phyloP scores from a whole-genome alignment of 768 basidiomycete species.

The Hortiboletus flavorubellus region DNA sequence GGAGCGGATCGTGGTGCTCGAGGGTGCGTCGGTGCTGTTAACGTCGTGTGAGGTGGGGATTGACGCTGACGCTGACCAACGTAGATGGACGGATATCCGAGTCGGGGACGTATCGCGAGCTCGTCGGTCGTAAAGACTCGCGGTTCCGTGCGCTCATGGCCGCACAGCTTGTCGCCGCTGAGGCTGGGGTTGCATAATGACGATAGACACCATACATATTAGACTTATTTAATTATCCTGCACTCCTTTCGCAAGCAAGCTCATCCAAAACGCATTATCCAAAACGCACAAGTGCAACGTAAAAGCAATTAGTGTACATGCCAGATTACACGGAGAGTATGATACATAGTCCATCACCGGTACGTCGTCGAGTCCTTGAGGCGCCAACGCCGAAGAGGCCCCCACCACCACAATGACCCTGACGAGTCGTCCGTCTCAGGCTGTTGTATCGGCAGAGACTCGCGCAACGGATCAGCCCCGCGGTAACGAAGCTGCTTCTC shows the following conservation, averaged over 20 bases:
- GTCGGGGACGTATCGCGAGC: constrained; percentile 73
- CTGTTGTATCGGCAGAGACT: neutral
- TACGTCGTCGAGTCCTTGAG: constrained; percentile 76
- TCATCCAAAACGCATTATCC: constrained; percentile 3
- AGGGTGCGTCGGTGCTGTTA: constrained; percentile 45
- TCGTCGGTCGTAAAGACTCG: constrained; percentile 69
- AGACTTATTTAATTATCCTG: neutral
- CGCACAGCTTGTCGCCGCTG: constrained; percentile 68
- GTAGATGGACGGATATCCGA: constrained; percentile 77
- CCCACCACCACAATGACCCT: constrained; percentile 70
- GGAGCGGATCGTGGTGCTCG: constrained; percentile 85
- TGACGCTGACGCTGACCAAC: neutral
- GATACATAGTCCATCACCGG: constrained; percentile 20
- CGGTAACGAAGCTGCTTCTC: constrained; percentile 11
- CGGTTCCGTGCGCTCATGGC: constrained; percentile 88
- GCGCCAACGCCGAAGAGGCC: constrained; percentile 70
- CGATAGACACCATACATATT: neutral
- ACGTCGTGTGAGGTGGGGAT: neutral
- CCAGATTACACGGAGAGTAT: constrained; percentile 2
- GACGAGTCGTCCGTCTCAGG: neutral
- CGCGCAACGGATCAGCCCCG: neutral
- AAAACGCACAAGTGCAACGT: neutral
- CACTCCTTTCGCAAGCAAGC: constrained; percentile 3
- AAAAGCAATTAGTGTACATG: constrained; percentile 3
- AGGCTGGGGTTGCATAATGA: constrained; percentile 13